Conservation (phyloP, 352 stramenopile genomes). For the Phytophthora chlamydospora region DNA sequence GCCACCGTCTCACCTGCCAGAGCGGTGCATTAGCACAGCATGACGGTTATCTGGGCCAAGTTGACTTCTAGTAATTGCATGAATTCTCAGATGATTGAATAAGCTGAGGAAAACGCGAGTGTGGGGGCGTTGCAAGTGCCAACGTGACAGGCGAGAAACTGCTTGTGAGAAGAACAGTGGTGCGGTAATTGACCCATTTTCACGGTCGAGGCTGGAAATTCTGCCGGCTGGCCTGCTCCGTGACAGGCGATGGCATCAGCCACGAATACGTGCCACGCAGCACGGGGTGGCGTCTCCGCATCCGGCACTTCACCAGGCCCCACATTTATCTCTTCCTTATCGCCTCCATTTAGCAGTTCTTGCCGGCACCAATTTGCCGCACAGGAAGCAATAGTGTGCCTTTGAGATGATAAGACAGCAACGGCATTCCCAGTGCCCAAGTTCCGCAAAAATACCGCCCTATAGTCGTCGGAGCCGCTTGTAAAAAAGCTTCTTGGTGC, state of each 20-base stretch:
- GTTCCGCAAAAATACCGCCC: constrained; percentile 29
- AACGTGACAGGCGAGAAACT: constrained; percentile 29
- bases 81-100: constrained; percentile 29
- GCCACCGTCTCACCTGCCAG: constrained; percentile 11
- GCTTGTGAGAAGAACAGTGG: constrained; percentile 5
- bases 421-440: constrained; percentile 15
- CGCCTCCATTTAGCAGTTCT: constrained; percentile 26
- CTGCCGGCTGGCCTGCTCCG: too few species aligned
- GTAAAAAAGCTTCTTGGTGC: not conserved
- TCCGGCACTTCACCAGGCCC: not conserved
- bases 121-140: constrained; percentile 17
- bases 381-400: not conserved
- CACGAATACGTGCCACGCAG: constrained; percentile 9
- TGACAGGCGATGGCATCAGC: not conserved
- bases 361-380: constrained; percentile 2
- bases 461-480: constrained; percentile 27
- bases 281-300: too few species aligned
- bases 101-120: constrained; percentile 24
- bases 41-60: constrained; percentile 20
- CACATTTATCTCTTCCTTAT: constrained; percentile 14
- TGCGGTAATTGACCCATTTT: not conserved
- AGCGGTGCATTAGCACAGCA: too few species aligned
- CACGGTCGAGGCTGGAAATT: too few species aligned
- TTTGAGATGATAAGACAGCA: constrained; percentile 23
- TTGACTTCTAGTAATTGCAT: constrained; percentile 21